phyloP scores from a whole-genome alignment of 2,329 filamentous ascomycete species.

The Cercospora janseana region DNA sequence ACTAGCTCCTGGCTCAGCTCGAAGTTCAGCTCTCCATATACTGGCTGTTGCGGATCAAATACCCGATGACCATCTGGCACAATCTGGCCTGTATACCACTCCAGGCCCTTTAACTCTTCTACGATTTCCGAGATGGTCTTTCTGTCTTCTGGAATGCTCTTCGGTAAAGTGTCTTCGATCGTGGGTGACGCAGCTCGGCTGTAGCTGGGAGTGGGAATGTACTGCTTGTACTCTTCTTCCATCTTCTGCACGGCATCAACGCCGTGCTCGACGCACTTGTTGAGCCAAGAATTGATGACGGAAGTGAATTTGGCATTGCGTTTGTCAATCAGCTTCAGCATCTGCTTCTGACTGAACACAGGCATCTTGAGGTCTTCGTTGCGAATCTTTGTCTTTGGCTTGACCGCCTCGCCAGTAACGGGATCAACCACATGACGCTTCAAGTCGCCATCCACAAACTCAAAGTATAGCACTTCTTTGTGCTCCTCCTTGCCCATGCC shows the following conservation, averaged over 20 bases:
- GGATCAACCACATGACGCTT: constrained; percentile 73
- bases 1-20: constrained; percentile 84
- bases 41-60: constrained; percentile 78
- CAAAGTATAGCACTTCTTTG: constrained; percentile 76
- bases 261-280: constrained; percentile 63
- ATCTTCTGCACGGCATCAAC: constrained; percentile 68
- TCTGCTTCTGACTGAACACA: constrained; percentile 87
- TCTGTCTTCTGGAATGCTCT: constrained; percentile 74
- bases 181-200: constrained; percentile 45
- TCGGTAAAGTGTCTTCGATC: constrained; percentile 53
- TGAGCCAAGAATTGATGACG: constrained; percentile 74
- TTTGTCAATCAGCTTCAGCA: constrained; percentile 85
- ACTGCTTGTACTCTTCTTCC: constrained; percentile 56
- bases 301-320: constrained; percentile 78
- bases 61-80: constrained; percentile 90
- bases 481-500: constrained; percentile 39
- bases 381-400: constrained; percentile 64
- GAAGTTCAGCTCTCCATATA: constrained; percentile 82
- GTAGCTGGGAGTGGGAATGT: constrained; percentile 61
- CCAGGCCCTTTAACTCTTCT: constrained; percentile 71
- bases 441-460: constrained; percentile 87
- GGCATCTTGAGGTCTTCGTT: constrained; percentile 87
- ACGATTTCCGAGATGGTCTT: constrained; percentile 82
- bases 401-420: constrained; percentile 70
- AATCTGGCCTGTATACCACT: constrained; percentile 91